Evolutionary conservation across 768 basidiomycete genomes (phyloP).

Genomic region (Sarcodon sp.): DNA sequence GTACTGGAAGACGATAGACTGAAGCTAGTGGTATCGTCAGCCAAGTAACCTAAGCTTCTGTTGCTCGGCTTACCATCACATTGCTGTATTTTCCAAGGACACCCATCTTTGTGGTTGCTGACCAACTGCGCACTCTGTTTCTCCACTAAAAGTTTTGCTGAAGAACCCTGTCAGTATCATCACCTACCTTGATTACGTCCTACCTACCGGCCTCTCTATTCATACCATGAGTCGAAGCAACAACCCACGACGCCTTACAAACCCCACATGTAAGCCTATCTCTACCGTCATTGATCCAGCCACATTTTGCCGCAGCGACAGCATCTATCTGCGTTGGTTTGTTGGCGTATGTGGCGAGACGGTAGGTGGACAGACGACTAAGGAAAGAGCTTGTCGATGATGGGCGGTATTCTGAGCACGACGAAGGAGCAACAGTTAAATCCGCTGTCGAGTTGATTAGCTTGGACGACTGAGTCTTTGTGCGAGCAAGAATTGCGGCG

Average conservation of each 20-base stretch:
- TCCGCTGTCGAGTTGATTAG: constrained; percentile 17
- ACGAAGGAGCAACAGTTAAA: constrained; percentile 16
- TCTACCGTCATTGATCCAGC: constrained; percentile 78
- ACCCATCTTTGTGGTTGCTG: constrained; percentile 65
- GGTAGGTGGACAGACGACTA: constrained; percentile 63
- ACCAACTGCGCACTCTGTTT: constrained; percentile 59
- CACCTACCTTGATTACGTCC: constrained; percentile 15
- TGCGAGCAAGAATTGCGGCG: constrained; percentile 57
- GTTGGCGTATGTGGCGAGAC: constrained; percentile 67
- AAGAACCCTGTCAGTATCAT: constrained; percentile 9
- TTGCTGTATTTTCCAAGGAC: constrained; percentile 74
- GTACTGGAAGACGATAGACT: constrained; percentile 65
- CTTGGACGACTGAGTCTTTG: constrained; percentile 36
- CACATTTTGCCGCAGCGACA: constrained; percentile 70
- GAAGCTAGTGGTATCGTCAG: constrained; percentile 26
- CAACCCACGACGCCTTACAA: constrained; percentile 63
- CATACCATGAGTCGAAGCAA: constrained; percentile 60
- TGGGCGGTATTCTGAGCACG: constrained; percentile 57
- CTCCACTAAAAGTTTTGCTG: constrained; percentile 60
- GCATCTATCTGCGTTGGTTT: constrained; percentile 66
- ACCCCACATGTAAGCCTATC: constrained; percentile 66
- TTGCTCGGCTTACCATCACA: constrained; percentile 49
- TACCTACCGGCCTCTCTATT: constrained; percentile 62
- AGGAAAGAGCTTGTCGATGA: constrained; percentile 68
- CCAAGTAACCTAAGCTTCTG: neutral